A percentile compares a stretch with the other conserved stretches of the same genome.
Evolutionary conservation across 1,139 yeast genomes (phyloP).

Genomic region (Geotrichum candidum): DNA sequence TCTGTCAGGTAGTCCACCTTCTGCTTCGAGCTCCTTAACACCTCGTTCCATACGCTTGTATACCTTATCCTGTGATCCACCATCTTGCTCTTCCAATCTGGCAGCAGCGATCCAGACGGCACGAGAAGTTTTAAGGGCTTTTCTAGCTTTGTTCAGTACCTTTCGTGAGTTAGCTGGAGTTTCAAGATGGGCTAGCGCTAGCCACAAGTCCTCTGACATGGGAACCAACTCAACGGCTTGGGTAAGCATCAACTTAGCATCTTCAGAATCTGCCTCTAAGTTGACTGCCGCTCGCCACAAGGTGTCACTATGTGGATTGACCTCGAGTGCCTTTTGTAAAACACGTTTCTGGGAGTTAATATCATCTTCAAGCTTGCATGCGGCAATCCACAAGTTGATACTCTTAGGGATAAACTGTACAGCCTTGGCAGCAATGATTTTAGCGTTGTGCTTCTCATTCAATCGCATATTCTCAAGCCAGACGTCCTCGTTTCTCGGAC

Average conservation of each 20-base stretch:
- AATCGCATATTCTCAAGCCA: constrained; percentile 80
- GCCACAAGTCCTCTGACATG: constrained; percentile 60
- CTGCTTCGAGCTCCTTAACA: constrained; percentile 39
- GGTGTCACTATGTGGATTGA: constrained; percentile 56
- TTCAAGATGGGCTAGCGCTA: constrained; percentile 43
- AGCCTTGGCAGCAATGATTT: constrained; percentile 60
- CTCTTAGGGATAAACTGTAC: constrained; percentile 52
- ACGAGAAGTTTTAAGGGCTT: constrained; percentile 45
- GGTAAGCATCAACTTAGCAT: constrained; percentile 49
- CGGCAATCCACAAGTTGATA: constrained; percentile 65
- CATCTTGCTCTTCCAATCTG: constrained; percentile 57
- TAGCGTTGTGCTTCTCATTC: constrained; percentile 47
- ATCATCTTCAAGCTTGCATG: constrained; percentile 60
- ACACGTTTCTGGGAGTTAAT: constrained; percentile 47
- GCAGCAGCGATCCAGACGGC: constrained; percentile 69
- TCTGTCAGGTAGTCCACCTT: constrained; percentile 33
- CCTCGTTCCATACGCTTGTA: constrained; percentile 49
- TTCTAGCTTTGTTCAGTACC: constrained; percentile 52
- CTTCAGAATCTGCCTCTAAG: constrained; percentile 42
- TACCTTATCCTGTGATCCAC: constrained; percentile 42
- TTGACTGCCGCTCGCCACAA: constrained; percentile 56
- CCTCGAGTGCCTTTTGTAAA: constrained; percentile 66
- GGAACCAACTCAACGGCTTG: constrained; percentile 75
- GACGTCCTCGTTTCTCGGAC: constrained; percentile 63
- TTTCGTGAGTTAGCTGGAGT: constrained; percentile 47